These are phyloP conservation scores for Claviceps fusiformis DNA, from an alignment of 2,329 filamentous ascomycete genomes.

Conservation along the genomic window DNA sequence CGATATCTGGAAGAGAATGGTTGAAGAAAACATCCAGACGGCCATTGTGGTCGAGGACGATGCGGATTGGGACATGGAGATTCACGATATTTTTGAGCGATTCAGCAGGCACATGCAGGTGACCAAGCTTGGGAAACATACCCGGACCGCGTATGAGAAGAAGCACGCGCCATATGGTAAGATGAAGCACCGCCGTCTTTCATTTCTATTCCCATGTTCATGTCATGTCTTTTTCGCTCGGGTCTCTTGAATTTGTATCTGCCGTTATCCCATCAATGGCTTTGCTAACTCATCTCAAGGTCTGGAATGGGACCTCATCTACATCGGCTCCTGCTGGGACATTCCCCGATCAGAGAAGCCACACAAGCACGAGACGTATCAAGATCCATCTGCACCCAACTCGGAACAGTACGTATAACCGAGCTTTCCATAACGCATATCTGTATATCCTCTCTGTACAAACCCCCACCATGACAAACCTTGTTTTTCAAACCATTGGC, in stretches of 20 bases:
- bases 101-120: background rate
- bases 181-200: background rate
- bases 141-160: background rate
- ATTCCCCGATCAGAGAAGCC: background rate
- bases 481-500: too few species aligned
- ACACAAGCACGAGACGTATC: background rate
- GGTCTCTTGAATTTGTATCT: too few species aligned
- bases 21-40: background rate
- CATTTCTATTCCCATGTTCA: background rate
- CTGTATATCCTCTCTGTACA: too few species aligned
- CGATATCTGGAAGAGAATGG: background rate
- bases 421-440: too few species aligned
- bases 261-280: too few species aligned
- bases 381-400: background rate
- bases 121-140: background rate
- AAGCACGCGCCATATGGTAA: conserved; percentile 1
- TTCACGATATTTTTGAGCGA: background rate
- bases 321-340: conserved; percentile 1
- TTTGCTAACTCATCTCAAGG: background rate
- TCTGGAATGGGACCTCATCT: conserved; percentile 1
- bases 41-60: conserved; percentile 3
- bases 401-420: background rate
- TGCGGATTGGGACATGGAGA: conserved; percentile 1
- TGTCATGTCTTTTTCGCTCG: background rate
- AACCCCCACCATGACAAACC: too few species aligned